Evolutionary conservation across 768 basidiomycete species (phyloP).

Genomic region (Agaricus blazei): DNA sequence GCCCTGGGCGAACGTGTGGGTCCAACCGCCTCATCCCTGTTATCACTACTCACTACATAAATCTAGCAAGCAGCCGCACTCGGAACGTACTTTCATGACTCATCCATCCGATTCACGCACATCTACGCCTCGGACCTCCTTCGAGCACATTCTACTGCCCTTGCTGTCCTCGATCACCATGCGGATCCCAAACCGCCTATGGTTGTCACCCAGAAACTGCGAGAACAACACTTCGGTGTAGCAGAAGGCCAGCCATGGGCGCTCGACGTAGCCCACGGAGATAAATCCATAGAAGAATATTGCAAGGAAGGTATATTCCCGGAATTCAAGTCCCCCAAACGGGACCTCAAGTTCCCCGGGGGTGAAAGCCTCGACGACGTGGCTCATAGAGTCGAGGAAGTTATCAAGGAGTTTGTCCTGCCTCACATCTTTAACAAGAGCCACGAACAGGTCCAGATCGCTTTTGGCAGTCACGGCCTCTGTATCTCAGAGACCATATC

Average conservation of each 20-base stretch:
- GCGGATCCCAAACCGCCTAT: slow-evolving; percentile 50
- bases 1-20: slow-evolving; percentile 47
- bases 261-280: slow-evolving; percentile 19
- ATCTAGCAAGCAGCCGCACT: slow-evolving; percentile 57
- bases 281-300: slow-evolving; percentile 35
- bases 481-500: slow-evolving; percentile 61
- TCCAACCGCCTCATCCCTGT: not conserved
- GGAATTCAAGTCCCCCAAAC: slow-evolving; percentile 28
- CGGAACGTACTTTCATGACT: slow-evolving; percentile 41
- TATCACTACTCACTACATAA: not conserved
- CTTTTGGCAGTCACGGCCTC: slow-evolving; percentile 70
- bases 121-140: slow-evolving; percentile 68
- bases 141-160: slow-evolving; percentile 59
- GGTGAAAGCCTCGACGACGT: slow-evolving; percentile 69
- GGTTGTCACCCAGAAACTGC: slow-evolving; percentile 46
- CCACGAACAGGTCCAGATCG: slow-evolving; percentile 39
- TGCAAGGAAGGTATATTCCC: slow-evolving; percentile 51
- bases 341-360: slow-evolving; percentile 53
- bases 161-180: slow-evolving; percentile 48
- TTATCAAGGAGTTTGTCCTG: slow-evolving; percentile 49
- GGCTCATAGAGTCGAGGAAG: slow-evolving; percentile 45
- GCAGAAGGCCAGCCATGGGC: slow-evolving; percentile 64
- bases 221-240: slow-evolving; percentile 69
- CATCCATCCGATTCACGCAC: slow-evolving; percentile 42
- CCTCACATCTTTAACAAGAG: slow-evolving; percentile 43